A percentile compares a stretch with the other conserved stretches of the same genome.
phyloP scores from a whole-genome alignment of 768 basidiomycete genomes.

The Rhizopogon sp. region DNA sequence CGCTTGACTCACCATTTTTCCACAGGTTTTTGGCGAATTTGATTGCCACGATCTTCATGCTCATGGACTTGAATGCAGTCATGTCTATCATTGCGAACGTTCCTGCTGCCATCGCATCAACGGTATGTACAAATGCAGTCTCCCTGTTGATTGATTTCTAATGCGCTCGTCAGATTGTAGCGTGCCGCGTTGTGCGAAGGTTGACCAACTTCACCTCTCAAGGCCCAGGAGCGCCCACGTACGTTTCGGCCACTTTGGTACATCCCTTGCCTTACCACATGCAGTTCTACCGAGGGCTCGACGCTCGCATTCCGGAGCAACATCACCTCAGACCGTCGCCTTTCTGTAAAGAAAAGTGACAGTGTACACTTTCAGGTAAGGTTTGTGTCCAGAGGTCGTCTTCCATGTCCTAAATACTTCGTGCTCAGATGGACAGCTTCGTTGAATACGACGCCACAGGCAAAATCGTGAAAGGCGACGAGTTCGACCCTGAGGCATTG shows the following conservation, averaged over 20 bases:
- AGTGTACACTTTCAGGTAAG: conserved; percentile 59
- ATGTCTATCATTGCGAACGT: conserved; percentile 74
- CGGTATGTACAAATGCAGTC: conserved; percentile 33
- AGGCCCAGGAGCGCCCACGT: conserved; percentile 50
- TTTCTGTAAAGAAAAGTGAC: conserved; percentile 34
- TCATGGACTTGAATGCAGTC: conserved; percentile 63
- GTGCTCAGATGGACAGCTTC: conserved; percentile 62
- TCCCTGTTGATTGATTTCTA: neutral
- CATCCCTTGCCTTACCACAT: conserved; percentile 5
- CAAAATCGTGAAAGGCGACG: conserved; percentile 37
- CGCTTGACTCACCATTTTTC: conserved; percentile 3
- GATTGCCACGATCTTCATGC: conserved; percentile 57
- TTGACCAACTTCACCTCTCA: conserved; percentile 51
- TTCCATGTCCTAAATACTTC: conserved; percentile 1
- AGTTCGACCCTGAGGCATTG: conserved; percentile 57
- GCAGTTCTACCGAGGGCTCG: conserved; percentile 40
- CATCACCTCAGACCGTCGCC: conserved; percentile 19
- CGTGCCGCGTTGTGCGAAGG: conserved; percentile 57
- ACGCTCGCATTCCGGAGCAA: conserved; percentile 56
- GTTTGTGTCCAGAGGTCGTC: neutral
- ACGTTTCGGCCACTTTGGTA: conserved; percentile 18
- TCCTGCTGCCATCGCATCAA: conserved; percentile 65
- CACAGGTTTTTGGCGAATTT: conserved; percentile 62
- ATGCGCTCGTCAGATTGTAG: conserved; percentile 49
- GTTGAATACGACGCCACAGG: conserved; percentile 58